phyloP scores from a whole-genome alignment of 495 filamentous ascomycete species.

The Hypoxylon subgilvum region DNA sequence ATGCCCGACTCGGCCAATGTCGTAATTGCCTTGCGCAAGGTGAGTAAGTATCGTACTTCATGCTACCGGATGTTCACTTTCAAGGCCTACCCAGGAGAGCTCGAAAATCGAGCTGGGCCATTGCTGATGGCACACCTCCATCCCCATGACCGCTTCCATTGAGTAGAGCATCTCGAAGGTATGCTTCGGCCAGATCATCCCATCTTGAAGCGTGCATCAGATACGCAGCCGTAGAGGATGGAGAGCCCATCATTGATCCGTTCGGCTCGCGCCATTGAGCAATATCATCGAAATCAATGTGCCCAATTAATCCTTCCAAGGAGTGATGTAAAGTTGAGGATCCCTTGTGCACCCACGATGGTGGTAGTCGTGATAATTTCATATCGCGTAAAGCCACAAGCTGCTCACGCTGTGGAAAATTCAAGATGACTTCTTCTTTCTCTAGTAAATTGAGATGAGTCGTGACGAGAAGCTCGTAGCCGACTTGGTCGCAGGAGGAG shows the following conservation, averaged over 20 bases:
- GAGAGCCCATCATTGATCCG: constrained; percentile 57
- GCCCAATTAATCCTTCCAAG: constrained; percentile 54
- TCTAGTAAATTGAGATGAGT: constrained; percentile 2
- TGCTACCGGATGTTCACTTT: too few species aligned
- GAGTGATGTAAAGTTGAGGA: constrained; percentile 50
- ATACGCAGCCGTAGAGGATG: constrained; percentile 56
- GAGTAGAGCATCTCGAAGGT: constrained; percentile 26
- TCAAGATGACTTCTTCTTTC: neutral
- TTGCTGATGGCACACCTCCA: constrained; percentile 41
- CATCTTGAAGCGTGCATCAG: constrained; percentile 49
- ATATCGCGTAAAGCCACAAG: neutral
- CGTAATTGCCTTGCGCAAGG: neutral
- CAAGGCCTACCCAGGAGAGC: constrained; percentile 39
- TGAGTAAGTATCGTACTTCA: too few species aligned
- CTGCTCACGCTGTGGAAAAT: neutral
- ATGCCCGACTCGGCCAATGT: neutral
- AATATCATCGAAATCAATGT: constrained; percentile 48
- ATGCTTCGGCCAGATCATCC: constrained; percentile 50
- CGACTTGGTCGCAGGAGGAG: constrained; percentile 10
- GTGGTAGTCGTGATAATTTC: constrained; percentile 12
- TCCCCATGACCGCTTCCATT: constrained; percentile 13
- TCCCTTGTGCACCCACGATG: constrained; percentile 35
- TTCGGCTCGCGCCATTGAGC: constrained; percentile 45
- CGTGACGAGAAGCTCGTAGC: constrained; percentile 17
- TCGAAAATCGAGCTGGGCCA: constrained; percentile 50